phyloP scores from a whole-genome alignment of 495 filamentous ascomycete species.

The Neurospora sp. region DNA sequence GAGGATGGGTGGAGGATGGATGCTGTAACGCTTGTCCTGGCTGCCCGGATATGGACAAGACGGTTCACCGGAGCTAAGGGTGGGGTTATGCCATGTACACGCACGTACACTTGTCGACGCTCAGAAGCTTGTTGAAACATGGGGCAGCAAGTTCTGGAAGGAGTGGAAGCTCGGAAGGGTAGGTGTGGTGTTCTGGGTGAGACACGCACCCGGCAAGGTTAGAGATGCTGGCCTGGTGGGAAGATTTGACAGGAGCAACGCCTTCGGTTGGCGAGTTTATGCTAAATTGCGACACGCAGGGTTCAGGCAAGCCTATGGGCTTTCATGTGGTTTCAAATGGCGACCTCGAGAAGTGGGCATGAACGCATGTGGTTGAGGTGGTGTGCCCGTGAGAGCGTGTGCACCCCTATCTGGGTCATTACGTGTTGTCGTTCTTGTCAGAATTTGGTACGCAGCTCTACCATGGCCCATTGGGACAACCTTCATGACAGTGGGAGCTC shows the following conservation, averaged over 20 bases:
- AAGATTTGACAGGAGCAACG: conserved; percentile 16
- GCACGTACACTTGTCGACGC: neutral
- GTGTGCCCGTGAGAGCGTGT: neutral
- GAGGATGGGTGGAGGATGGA: neutral
- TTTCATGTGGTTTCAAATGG: neutral
- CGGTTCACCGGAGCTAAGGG: neutral
- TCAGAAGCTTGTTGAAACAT: neutral
- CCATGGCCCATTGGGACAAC: neutral
- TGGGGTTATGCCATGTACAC: neutral
- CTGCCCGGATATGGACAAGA: neutral
- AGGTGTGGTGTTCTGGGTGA: neutral
- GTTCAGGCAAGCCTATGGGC: conserved; percentile 9
- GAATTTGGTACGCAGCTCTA: neutral
- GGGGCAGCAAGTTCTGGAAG: neutral
- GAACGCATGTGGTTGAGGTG: neutral
- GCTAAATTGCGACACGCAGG: conserved; percentile 20
- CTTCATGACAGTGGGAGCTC: neutral
- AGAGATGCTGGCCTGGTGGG: neutral
- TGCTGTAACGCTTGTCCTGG: neutral
- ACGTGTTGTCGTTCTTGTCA: neutral
- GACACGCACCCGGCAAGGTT: neutral
- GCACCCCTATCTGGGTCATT: neutral
- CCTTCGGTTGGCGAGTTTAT: conserved; percentile 23
- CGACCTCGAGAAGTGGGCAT: neutral
- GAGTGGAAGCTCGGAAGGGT: neutral